Percentiles rank a stretch among this genome's conserved stretches.
Conservation (phyloP, 2,329 filamentous ascomycete genomes). For the Paraphaeosphaeria sporulosa region DNA sequence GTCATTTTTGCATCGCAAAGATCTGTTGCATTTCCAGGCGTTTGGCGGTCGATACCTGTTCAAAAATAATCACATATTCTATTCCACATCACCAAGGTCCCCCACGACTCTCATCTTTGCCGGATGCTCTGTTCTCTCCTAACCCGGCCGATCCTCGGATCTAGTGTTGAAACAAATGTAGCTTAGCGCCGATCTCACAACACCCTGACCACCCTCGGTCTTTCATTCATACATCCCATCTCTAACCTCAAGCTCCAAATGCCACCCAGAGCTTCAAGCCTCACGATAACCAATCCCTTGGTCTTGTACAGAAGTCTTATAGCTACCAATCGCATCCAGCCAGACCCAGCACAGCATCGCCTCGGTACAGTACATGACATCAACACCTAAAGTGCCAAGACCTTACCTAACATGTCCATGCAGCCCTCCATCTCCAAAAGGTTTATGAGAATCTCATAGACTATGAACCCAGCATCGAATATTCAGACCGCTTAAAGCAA, state of each 20-base stretch:
- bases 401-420: conserved; percentile 16
- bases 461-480: conserved; percentile 76
- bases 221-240: conserved; percentile 18
- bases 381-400: conserved; percentile 38
- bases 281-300: conserved; percentile 70
- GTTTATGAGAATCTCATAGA: conserved; percentile 79
- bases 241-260: conserved; percentile 28
- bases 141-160: background rate
- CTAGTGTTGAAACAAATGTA: conserved; percentile 31
- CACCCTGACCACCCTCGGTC: conserved; percentile 27
- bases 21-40: conserved; percentile 38
- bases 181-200: conserved; percentile 30
- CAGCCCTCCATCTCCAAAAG: conserved; percentile 77
- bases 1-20: conserved; percentile 23
- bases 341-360: conserved; percentile 76
- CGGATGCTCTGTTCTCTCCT: background rate
- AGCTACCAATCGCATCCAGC: conserved; percentile 69
- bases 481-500: conserved; percentile 69
- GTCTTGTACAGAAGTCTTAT: conserved; percentile 78
- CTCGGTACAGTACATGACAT: conserved; percentile 54
- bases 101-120: background rate
- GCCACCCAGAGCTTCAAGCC: conserved; percentile 47
- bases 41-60: conserved; percentile 18
- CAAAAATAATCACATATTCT: background rate
- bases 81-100: background rate